Percentiles rank a stretch among this genome's conserved stretches.
Evolutionary conservation across 2,329 filamentous ascomycete genomes (phyloP).

Genomic region (Trichoderma aggressivum): DNA sequence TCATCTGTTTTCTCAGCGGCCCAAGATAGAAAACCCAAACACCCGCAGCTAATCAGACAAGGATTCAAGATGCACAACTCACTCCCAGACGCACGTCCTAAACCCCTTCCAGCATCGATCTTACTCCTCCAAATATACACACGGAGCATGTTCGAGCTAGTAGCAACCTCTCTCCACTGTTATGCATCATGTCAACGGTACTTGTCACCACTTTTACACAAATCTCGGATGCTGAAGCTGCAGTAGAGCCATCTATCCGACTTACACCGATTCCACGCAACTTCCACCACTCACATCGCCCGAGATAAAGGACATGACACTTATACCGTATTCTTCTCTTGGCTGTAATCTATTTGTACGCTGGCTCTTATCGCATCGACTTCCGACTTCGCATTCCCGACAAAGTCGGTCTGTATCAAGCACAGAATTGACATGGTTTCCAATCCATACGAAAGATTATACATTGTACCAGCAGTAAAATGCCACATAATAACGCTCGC

Average conservation of each 20-base stretch:
- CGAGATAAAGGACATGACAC: not conserved
- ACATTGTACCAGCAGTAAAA: not conserved
- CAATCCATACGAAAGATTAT: not conserved
- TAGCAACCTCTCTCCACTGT: not conserved
- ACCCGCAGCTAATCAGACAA: not conserved
- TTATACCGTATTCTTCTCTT: not conserved
- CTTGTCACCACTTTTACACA: not conserved
- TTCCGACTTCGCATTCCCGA: not conserved
- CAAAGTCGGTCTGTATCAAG: not conserved
- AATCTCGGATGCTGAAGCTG: not conserved
- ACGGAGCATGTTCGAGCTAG: not conserved
- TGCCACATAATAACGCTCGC: not conserved
- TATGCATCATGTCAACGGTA: not conserved
- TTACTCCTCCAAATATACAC: not conserved
- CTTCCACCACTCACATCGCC: not conserved
- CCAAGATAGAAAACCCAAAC: not conserved
- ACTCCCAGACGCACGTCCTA: not conserved
- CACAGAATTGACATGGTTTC: not conserved
- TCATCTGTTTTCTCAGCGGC: not conserved
- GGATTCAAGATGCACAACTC: not conserved
- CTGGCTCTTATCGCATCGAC: not conserved
- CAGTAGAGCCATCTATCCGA: not conserved
- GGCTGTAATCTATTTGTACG: not conserved
- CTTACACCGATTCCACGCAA: not conserved
- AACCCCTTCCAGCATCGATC: not conserved